Conservation (phyloP, 768 basidiomycete genomes). For the Russula lepida region DNA sequence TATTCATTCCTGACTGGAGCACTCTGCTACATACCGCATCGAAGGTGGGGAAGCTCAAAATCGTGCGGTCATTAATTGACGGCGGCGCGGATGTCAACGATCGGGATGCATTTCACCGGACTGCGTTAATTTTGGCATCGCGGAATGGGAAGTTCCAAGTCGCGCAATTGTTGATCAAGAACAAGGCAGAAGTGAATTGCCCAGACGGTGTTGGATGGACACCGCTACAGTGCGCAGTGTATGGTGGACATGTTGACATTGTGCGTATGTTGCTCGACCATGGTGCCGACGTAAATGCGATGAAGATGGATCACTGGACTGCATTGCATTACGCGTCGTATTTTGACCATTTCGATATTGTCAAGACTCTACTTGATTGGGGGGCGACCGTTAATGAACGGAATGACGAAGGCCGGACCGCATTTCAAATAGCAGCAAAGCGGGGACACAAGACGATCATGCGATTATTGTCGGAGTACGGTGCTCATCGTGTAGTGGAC, state of each 20-base stretch:
- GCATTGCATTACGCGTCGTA: background rate
- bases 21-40: background rate
- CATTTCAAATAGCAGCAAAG: background rate
- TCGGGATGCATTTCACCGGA: background rate
- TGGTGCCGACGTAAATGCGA: background rate
- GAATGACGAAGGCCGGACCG: background rate
- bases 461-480: background rate
- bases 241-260: background rate
- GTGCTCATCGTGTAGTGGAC: background rate
- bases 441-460: background rate
- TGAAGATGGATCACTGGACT: background rate
- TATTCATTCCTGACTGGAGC: background rate
- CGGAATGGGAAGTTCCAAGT: background rate
- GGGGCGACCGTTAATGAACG: background rate
- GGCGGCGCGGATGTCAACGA: background rate
- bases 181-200: background rate
- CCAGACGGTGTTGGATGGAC: background rate
- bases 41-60: background rate
- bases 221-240: background rate
- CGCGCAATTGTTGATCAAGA: background rate
- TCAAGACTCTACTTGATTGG: background rate
- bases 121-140: background rate
- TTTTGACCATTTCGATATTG: background rate
- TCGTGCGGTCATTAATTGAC: background rate
- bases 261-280: background rate